Conservation (phyloP, 768 basidiomycete species). For the Hirschioporus abietinus region DNA sequence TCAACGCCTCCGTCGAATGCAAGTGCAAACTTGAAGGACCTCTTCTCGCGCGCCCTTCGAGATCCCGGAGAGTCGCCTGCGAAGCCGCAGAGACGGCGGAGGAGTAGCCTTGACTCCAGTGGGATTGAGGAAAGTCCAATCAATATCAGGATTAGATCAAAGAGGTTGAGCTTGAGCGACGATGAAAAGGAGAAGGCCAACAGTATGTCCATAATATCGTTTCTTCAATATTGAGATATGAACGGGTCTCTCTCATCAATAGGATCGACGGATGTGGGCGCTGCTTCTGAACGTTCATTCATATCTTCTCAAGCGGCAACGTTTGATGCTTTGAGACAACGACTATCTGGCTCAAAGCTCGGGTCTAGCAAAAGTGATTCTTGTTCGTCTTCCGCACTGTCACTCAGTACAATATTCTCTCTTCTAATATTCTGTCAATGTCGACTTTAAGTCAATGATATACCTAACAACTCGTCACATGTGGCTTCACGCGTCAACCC, state of each 20-base stretch:
- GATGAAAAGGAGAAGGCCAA: slow-evolving; percentile 53
- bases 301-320: slow-evolving; percentile 40
- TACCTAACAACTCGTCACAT: background rate
- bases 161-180: slow-evolving; percentile 59
- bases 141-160: slow-evolving; percentile 35
- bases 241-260: slow-evolving; percentile 14
- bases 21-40: slow-evolving; percentile 53
- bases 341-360: slow-evolving; percentile 23
- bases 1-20: slow-evolving; percentile 39
- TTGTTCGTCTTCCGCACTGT: too few relatives aligned
- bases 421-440: background rate
- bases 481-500: background rate
- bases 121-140: slow-evolving; percentile 53
- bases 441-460: background rate
- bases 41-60: slow-evolving; percentile 62
- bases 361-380: background rate
- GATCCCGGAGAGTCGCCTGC: slow-evolving; percentile 62
- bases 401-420: too few relatives aligned
- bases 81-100: slow-evolving; percentile 36
- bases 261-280: slow-evolving; percentile 13
- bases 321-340: slow-evolving; percentile 42
- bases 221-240: slow-evolving; percentile 8
- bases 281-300: slow-evolving; percentile 29
- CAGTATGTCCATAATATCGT: slow-evolving; percentile 35
- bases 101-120: slow-evolving; percentile 57